A percentile compares a stretch with the other conserved stretches of the same genome.
phyloP scores from a whole-genome alignment of 2,329 filamentous ascomycete species.

The Cordyceps militaris region DNA sequence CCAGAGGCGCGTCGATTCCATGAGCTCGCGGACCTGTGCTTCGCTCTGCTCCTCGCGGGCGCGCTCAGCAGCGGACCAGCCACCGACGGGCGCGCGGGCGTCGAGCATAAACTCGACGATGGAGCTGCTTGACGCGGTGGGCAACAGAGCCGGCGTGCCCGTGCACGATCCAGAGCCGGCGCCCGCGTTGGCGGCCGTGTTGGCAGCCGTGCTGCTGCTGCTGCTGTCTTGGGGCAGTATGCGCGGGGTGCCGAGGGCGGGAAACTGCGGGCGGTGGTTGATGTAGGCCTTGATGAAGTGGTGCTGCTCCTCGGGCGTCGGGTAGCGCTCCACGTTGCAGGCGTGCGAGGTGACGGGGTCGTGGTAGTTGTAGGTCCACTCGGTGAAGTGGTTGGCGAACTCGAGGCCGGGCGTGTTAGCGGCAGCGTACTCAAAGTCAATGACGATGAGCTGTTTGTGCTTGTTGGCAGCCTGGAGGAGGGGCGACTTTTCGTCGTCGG shows the following conservation, averaged over 20 bases:
- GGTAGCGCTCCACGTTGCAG: conserved; percentile 66
- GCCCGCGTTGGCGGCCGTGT: conserved; percentile 19
- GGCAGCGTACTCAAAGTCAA: conserved; percentile 95
- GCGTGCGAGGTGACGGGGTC: conserved; percentile 56
- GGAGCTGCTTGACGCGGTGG: conserved; percentile 39
- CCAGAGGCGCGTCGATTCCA: conserved; percentile 79
- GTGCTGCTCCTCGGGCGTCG: conserved; percentile 70
- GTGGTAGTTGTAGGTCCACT: conserved; percentile 99
- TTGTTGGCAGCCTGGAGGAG: conserved; percentile 83
- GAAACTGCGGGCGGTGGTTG: conserved; percentile 66
- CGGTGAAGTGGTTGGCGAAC: conserved; percentile 96
- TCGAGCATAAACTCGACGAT: conserved; percentile 77
- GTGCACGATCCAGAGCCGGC: background rate
- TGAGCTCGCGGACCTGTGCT: conserved; percentile 58
- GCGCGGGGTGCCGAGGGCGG: conserved; percentile 44
- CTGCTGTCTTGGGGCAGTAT: conserved; percentile 36
- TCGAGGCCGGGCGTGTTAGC: conserved; percentile 82
- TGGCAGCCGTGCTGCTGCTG: conserved; percentile 26
- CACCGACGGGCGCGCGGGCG: conserved; percentile 50
- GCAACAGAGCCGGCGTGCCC: conserved; percentile 27
- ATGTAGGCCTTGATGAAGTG: conserved; percentile 85
- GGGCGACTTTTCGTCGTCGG: conserved; percentile 69
- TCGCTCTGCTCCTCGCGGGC: conserved; percentile 59
- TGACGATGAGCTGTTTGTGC: conserved; percentile 93
- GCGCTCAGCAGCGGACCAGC: conserved; percentile 47